These are phyloP conservation scores for Fraxinus xanthoxyloides DNA, from an alignment of 305 asterid species.

Conservation along the genomic window DNA sequence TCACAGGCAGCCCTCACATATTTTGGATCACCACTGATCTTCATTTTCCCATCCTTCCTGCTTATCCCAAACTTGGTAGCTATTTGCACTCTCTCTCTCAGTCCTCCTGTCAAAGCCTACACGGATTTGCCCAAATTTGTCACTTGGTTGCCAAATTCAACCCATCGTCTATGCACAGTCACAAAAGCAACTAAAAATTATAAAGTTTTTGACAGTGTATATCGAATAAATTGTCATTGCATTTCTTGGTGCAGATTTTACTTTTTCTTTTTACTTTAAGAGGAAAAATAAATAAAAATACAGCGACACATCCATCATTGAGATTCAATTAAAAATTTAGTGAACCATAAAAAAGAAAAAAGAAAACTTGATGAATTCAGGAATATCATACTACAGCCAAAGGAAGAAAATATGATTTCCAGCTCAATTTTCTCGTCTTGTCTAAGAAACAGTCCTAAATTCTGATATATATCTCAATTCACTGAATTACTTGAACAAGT, in stretches of 20 bases:
- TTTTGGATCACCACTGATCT: constrained; percentile 37
- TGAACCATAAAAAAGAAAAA: background rate
- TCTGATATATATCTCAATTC: background rate
- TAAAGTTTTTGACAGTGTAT: background rate
- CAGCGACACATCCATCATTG: background rate
- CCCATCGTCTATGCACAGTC: background rate
- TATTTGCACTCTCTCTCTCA: constrained; percentile 32
- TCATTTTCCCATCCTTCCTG: constrained; percentile 12
- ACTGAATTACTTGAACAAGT: background rate
- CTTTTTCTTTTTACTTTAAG: background rate
- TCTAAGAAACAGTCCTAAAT: background rate
- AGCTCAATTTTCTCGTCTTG: background rate
- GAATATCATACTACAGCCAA: background rate
- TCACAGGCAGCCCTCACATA: constrained; percentile 46
- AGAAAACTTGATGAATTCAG: background rate
- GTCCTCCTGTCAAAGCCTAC: constrained; percentile 36
- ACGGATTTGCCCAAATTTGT: background rate
- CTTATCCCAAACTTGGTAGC: constrained; percentile 37
- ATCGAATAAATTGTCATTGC: background rate
- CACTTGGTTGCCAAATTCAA: background rate
- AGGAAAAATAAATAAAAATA: background rate
- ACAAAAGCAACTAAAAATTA: background rate
- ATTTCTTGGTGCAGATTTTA: background rate
- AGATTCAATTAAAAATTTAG: background rate
- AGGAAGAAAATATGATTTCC: background rate